Evolutionary conservation across 164 flowering plant genomes (phyloP).

Genomic region (Malania oleifera): DNA sequence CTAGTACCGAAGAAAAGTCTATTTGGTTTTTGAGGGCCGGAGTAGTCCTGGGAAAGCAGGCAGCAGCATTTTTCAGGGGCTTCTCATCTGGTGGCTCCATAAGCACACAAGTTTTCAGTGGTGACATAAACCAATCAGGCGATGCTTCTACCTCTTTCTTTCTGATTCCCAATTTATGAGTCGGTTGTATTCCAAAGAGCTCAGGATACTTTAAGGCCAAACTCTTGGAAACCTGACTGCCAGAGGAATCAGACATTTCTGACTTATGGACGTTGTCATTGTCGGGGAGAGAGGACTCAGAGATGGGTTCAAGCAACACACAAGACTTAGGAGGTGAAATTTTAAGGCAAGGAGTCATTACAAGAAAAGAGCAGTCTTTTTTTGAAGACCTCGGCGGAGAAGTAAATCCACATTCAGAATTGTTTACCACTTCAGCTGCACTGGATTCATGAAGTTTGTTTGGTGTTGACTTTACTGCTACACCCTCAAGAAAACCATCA

Average conservation of each 20-base stretch:
- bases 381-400: slow-evolving; percentile 32
- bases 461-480: slow-evolving; percentile 19
- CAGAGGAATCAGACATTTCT: slow-evolving; percentile 36
- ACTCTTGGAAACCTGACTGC: slow-evolving; percentile 30
- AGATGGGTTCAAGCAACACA: slow-evolving; percentile 63
- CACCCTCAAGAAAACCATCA: slow-evolving; percentile 31
- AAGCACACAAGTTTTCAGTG: slow-evolving; percentile 78
- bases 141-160: slow-evolving; percentile 44
- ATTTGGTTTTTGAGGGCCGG: slow-evolving; percentile 8
- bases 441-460: slow-evolving; percentile 14
- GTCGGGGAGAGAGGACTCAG: slow-evolving; percentile 28
- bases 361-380: slow-evolving; percentile 30
- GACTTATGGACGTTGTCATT: slow-evolving; percentile 20
- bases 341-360: slow-evolving; percentile 64
- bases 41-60: neutral
- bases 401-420: slow-evolving; percentile 6
- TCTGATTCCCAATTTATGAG: slow-evolving; percentile 23
- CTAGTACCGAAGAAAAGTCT: slow-evolving; percentile 6
- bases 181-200: slow-evolving; percentile 36
- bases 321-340: slow-evolving; percentile 83
- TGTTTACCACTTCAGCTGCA: slow-evolving; percentile 8
- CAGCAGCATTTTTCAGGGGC: slow-evolving; percentile 8
- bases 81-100: slow-evolving; percentile 55
- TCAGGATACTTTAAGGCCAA: slow-evolving; percentile 53
- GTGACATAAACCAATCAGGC: slow-evolving; percentile 61